phyloP scores from a whole-genome alignment of 352 stramenopile genomes.

The Pythium insidiosum region DNA sequence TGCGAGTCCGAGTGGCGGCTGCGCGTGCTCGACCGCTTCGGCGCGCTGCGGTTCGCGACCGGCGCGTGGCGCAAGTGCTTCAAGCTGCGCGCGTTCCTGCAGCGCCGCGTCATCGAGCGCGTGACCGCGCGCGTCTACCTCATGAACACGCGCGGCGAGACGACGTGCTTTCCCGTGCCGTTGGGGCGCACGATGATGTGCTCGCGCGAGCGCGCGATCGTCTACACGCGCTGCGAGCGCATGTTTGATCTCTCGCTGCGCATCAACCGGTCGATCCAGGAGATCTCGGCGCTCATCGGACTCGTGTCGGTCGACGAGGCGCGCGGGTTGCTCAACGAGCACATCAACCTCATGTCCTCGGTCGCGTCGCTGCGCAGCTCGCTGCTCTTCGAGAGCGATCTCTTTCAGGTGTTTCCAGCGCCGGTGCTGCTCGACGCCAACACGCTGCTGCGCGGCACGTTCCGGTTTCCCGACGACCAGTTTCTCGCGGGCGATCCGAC shows the following conservation, averaged over 20 bases:
- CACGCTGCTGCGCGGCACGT: slow-evolving; percentile 52
- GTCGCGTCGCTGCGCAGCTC: slow-evolving; percentile 65
- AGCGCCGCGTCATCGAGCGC: slow-evolving; percentile 39
- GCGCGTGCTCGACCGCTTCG: slow-evolving; percentile 41
- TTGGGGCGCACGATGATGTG: slow-evolving; percentile 62
- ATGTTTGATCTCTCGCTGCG: slow-evolving; percentile 85
- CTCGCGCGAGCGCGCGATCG: slow-evolving; percentile 58
- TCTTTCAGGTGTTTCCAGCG: slow-evolving; percentile 79
- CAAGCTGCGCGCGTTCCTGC: slow-evolving; percentile 54
- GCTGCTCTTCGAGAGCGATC: slow-evolving; percentile 80
- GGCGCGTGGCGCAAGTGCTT: slow-evolving; percentile 53
- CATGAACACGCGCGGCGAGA: slow-evolving; percentile 76
- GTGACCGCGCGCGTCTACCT: slow-evolving; percentile 72
- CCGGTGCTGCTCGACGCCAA: slow-evolving; percentile 77
- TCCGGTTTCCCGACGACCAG: slow-evolving; percentile 32
- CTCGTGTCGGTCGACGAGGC: slow-evolving; percentile 78
- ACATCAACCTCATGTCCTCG: slow-evolving; percentile 79
- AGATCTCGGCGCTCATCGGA: slow-evolving; percentile 78
- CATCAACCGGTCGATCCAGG: slow-evolving; percentile 83
- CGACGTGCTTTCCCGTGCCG: slow-evolving; percentile 49
- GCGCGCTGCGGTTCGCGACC: slow-evolving; percentile 42
- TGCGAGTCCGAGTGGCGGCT: slow-evolving; percentile 63
- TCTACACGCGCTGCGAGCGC: slow-evolving; percentile 79
- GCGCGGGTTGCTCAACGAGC: slow-evolving; percentile 66
- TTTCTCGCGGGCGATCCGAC: slow-evolving; percentile 50